Base-by-base conservation (phyloP, 805 yeast species). In the Ogataea haglerorum region DNA sequence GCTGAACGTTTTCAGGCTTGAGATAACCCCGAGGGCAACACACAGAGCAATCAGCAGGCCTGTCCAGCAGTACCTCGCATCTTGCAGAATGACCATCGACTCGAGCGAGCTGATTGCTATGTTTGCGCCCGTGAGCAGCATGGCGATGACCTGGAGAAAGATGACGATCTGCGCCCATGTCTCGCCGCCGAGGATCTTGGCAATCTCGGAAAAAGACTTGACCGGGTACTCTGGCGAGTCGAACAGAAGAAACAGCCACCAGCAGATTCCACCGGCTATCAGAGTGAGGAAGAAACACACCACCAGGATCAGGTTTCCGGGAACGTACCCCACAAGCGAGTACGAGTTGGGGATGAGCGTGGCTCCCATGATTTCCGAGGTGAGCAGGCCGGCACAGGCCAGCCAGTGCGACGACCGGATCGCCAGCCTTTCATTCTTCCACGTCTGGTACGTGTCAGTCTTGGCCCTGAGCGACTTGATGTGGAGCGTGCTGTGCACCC, bases 221-320 rank as follows among this genome's bases (percentile, higher is more conserved):
- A 71, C 43, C 5, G 76, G 76, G 51, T 63, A 72, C 43, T 67
- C 67, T 36, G 57, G 57, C 10, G 73, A 68, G 53, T 69, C 73
- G 13, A 70, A 54, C 16, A 54, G 56, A 49, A 68, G 43, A 52
- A 57, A 71, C 40, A 58, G 52, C 34, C 53, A 46, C 65, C 68
- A 65, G 19, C 69, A 56, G 26, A 70, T 44, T 47, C 53, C 60
- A 22, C 76, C 76, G 12, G 73, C 65, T 39, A 64, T 53, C 12
- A 67, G 65, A 18, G 76, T 74, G 17, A 49, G 39, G n/a, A 33
- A 29, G 29, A 47, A 49, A 32, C 48, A 47, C 14, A 42, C 45
- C 7, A 38, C 14, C 18, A 49, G 38, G 27, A 49, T 30, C 17
- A 49, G 14, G 28, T 49, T 49, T 3, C 40, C 36, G 5, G 53